Evolutionary conservation across 306 rosid genomes (phyloP).

Genomic region (Rosa lucieae): DNA sequence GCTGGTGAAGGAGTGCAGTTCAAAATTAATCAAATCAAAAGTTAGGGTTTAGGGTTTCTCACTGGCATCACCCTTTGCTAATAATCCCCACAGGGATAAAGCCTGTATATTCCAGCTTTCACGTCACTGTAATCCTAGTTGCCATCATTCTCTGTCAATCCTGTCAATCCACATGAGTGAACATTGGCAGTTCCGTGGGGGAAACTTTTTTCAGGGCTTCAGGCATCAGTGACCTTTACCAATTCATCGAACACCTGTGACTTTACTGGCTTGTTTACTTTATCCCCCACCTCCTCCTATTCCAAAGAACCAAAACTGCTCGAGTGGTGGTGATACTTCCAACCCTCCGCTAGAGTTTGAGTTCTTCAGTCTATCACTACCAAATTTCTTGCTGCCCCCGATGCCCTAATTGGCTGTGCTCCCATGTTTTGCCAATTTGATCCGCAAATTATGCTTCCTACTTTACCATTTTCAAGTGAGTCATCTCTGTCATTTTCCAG

Average conservation of each 20-base stretch:
- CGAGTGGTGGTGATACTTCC: background rate
- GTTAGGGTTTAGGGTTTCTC: background rate
- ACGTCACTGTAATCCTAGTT: background rate
- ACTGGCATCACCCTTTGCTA: background rate
- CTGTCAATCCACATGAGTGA: background rate
- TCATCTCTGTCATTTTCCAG: background rate
- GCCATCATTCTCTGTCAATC: no score
- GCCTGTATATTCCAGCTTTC: background rate
- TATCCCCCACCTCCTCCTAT: background rate
- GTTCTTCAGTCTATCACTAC: background rate
- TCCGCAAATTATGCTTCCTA: slow-evolving; percentile 13
- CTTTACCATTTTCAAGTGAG: background rate
- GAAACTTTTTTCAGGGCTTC: background rate
- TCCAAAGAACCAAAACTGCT: background rate
- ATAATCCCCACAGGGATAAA: background rate
- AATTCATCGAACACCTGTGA: slow-evolving; percentile 3
- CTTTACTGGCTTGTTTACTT: background rate
- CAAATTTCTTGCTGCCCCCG: background rate
- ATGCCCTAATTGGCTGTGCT: background rate
- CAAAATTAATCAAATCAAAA: no score
- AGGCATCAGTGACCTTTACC: slow-evolving; percentile 5
- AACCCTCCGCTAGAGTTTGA: background rate
- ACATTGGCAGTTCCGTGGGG: background rate
- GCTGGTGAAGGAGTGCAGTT: no score
- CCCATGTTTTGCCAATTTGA: slow-evolving; percentile 7